Conservation (phyloP, 306 rosid species). For the Lupinus albus region DNA sequence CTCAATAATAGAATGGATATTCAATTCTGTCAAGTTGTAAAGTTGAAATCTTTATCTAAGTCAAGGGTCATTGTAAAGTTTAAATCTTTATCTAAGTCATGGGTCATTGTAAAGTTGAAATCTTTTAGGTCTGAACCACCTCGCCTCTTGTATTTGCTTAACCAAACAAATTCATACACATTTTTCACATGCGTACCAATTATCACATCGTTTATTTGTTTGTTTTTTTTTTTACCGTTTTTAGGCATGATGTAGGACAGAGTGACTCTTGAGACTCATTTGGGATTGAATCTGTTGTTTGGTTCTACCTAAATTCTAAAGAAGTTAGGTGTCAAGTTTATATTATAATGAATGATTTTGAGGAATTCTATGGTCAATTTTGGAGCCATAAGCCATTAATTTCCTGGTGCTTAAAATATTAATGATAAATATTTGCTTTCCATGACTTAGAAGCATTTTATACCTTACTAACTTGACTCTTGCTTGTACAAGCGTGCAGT, state of each 20-base stretch:
- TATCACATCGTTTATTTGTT: background rate
- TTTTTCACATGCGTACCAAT: background rate
- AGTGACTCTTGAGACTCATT: background rate
- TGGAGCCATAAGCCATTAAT: background rate
- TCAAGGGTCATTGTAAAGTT: no score
- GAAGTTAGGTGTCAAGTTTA: background rate
- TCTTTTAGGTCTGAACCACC: background rate
- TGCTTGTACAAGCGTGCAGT: background rate
- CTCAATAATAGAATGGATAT: background rate
- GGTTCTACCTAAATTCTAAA: background rate
- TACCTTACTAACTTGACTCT: background rate
- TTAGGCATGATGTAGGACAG: background rate
- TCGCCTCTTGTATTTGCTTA: background rate
- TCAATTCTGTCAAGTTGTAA: no score
- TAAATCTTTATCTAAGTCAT: background rate
- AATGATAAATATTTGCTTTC: constrained; percentile 1
- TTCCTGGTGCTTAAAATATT: background rate
- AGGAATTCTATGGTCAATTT: background rate
- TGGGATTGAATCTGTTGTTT: background rate
- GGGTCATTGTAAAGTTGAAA: background rate
- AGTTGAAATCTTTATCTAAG: no score
- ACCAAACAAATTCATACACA: background rate
- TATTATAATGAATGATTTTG: background rate
- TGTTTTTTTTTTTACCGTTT: background rate
- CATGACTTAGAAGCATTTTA: background rate